Evolutionary conservation across 805 yeast genomes (phyloP).

Genomic region (Lipomyces chichibuensis): DNA sequence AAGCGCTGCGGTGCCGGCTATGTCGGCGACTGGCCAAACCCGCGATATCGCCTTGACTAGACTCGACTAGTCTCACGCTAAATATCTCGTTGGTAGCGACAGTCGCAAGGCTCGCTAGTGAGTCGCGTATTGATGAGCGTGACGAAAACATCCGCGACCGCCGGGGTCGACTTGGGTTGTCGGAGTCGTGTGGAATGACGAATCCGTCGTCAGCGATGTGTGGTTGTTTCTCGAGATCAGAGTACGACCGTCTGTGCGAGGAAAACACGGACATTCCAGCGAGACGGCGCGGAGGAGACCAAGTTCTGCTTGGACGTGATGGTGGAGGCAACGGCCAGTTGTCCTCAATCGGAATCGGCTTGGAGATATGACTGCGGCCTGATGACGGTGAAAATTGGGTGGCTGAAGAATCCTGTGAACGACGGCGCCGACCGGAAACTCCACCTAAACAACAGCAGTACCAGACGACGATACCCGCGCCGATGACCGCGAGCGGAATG

Average conservation of each 20-base stretch:
- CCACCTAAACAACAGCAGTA: constrained; percentile 54
- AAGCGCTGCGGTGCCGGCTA: constrained; percentile 2
- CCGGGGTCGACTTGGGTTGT: constrained; percentile 31
- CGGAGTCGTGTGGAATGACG: constrained; percentile 32
- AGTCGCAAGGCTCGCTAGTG: constrained; percentile 38
- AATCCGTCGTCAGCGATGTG: constrained; percentile 26
- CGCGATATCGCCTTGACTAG: constrained; percentile 25
- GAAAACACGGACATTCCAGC: constrained; percentile 32
- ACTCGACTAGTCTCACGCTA: constrained; percentile 36
- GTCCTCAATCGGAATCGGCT: constrained; percentile 34
- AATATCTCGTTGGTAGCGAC: constrained; percentile 39
- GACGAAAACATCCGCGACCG: constrained; percentile 31
- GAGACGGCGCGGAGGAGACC: constrained; percentile 23
- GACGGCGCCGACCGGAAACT: constrained; percentile 26
- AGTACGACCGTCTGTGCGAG: constrained; percentile 28
- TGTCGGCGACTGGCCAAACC: constrained; percentile 16
- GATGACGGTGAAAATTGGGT: constrained; percentile 24
- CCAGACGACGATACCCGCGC: constrained; percentile 55
- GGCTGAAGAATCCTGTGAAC: constrained; percentile 12
- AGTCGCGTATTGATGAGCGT: constrained; percentile 33
- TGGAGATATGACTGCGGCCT: constrained; percentile 21
- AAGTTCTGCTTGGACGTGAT: constrained; percentile 11
- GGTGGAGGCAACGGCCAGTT: constrained; percentile 35
- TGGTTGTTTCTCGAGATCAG: constrained; percentile 31
- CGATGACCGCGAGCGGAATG: constrained; percentile 62